Percentiles rank a stretch among this genome's conserved stretches.
These are phyloP conservation scores for Rhamnella rubrinervis DNA, from an alignment of 331 rosid genomes.

Conservation along the genomic window DNA sequence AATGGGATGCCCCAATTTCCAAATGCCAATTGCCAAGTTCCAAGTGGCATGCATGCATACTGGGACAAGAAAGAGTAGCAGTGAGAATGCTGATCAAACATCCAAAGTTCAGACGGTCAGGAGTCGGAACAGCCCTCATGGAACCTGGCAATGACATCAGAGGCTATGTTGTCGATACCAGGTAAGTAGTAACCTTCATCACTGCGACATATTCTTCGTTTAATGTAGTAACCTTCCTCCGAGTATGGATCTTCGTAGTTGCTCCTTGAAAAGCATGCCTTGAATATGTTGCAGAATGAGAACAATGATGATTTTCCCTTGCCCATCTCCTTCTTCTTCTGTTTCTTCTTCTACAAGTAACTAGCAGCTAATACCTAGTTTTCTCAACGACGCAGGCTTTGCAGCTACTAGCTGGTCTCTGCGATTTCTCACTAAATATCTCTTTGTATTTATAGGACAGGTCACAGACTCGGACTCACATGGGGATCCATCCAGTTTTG, in stretches of 20 bases:
- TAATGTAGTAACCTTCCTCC: conserved; percentile 48
- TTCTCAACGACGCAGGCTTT: background rate
- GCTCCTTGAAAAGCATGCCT: conserved; percentile 54
- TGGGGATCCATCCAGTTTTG: background rate
- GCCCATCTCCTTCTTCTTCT: background rate
- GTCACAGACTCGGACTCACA: background rate
- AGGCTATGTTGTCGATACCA: conserved; percentile 77
- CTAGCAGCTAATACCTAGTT: background rate
- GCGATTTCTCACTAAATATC: background rate
- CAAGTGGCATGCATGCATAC: background rate
- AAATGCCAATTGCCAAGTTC: too few relatives aligned
- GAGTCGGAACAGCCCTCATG: conserved; percentile 58
- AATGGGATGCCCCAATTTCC: background rate
- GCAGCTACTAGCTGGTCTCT: background rate
- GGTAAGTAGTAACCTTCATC: conserved; percentile 93
- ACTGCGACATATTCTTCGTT: conserved; percentile 67
- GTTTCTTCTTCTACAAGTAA: background rate
- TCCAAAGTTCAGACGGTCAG: conserved; percentile 14
- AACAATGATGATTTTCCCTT: conserved; percentile 46
- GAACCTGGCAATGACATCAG: conserved; percentile 77
- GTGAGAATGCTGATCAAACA: background rate
- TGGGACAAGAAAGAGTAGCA: background rate
- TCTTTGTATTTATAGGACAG: background rate
- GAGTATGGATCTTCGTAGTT: conserved; percentile 12
- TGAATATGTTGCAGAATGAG: conserved; percentile 65